phyloP scores from a whole-genome alignment of 2,329 filamentous ascomycete genomes.

The Dichotomopilus funicola region DNA sequence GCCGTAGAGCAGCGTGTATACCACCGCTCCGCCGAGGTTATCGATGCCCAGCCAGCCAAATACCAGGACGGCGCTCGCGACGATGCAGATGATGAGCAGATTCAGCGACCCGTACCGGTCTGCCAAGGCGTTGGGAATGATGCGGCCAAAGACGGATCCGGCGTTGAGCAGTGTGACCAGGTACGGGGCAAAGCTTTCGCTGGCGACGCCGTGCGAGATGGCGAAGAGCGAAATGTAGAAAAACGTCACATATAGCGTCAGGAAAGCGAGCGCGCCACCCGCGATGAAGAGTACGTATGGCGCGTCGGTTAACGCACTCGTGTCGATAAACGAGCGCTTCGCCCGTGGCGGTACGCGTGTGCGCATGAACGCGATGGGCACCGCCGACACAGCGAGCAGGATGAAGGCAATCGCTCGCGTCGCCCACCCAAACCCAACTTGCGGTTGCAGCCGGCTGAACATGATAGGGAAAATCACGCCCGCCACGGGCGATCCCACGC shows the following conservation, averaged over 20 bases:
- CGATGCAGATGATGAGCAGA: constrained; percentile 30
- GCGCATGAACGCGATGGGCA: constrained; percentile 36
- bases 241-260: constrained; percentile 43
- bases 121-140: constrained; percentile 39
- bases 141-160: constrained; percentile 39
- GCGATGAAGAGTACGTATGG: constrained; percentile 34
- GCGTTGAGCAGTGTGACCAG: constrained; percentile 39
- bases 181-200: constrained; percentile 32
- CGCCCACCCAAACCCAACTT: constrained; percentile 35
- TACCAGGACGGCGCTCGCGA: constrained; percentile 31
- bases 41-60: constrained; percentile 37
- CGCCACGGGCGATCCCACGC: constrained; percentile 31
- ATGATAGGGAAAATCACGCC: constrained; percentile 43
- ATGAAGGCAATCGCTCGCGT: constrained; percentile 47
- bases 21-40: constrained; percentile 32
- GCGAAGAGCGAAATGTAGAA: constrained; percentile 41
- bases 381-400: constrained; percentile 33
- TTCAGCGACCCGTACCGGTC: constrained; percentile 38
- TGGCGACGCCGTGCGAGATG: constrained; percentile 35
- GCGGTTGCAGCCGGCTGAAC: constrained; percentile 28
- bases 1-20: constrained; percentile 40
- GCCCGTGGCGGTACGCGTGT: constrained; percentile 29
- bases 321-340: constrained; percentile 30
- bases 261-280: constrained; percentile 35
- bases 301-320: constrained; percentile 32